Base-by-base conservation (phyloP, 176 grass and related monocot genomes). In the Oryza nivara region DNA sequence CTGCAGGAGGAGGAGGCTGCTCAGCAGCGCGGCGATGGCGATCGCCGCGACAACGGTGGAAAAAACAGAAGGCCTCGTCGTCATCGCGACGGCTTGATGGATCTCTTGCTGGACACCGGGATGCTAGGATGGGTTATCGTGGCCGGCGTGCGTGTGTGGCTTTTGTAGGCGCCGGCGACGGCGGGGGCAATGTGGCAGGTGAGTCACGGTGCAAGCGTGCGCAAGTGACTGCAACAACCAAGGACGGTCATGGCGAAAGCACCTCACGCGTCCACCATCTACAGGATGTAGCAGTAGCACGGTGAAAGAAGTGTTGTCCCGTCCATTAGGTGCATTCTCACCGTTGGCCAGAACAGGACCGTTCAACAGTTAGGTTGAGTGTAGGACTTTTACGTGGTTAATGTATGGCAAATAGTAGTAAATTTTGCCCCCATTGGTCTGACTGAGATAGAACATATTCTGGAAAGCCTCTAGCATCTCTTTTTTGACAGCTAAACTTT, bases 171-270 rank as follows among this genome's bases (percentile, higher is more conserved):
- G 38, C 38, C 68, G 2, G 23, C 20, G 7, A 0, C 68, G 2
- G 16, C 7, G 12, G 0, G 51, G 3, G 20, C 56, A 61, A 61
- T 14, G 10, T 3, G 17, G 63, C 60, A 84, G 82, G 72, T 84
- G 82, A 84, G 71, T 47, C 82, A 84, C 82, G 28, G 30, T 13
- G 72, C 20, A 4, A 54, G 60, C 80, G 70, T 84, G 65, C 23
- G 65, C 48, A 32, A 20, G 19, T 61, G 9, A 44, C 47, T 14
- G 11, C 13, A 44, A 44, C 46, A 13, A 48, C 11, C 46, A 48
- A 56, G 52, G 52, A 1, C 52, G 52, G 52, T 56, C 52, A 56
- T 56, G 52, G 52, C 16, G 52, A 56, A 56, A 56, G 52, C 52
- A 56, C 52, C 16, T 56, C 52, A 49, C 17, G 60, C 20, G n/a